Conservation (phyloP, 2,329 filamentous ascomycete genomes). For the Calonectria pseudoturangicola region DNA sequence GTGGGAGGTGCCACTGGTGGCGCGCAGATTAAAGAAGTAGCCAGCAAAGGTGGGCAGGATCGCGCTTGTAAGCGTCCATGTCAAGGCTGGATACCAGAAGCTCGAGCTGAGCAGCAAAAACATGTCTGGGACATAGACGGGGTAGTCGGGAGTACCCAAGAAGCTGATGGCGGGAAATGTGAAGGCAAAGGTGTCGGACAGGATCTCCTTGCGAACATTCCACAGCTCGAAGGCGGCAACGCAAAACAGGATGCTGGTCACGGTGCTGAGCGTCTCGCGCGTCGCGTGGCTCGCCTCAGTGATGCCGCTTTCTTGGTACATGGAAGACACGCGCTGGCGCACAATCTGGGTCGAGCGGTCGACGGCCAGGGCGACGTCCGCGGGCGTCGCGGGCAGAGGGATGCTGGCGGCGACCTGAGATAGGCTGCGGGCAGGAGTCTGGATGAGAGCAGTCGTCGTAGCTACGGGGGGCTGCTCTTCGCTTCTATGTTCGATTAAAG, state of each 20-base stretch:
- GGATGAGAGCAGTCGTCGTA: conserved; percentile 67
- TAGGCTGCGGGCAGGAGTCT: conserved; percentile 71
- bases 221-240: conserved; percentile 82
- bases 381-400: conserved; percentile 86
- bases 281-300: conserved; percentile 78
- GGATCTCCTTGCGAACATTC: conserved; percentile 80
- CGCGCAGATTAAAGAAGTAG: conserved; percentile 93
- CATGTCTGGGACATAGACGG: conserved; percentile 85
- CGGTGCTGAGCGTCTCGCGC: conserved; percentile 82
- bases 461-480: conserved; percentile 57
- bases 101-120: conserved; percentile 83
- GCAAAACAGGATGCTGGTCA: conserved; percentile 81
- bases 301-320: conserved; percentile 80
- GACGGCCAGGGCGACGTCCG: conserved; percentile 84
- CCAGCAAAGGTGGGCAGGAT: conserved; percentile 82
- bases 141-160: conserved; percentile 74
- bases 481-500: conserved; percentile 47
- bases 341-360: conserved; percentile 82
- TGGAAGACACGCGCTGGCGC: conserved; percentile 77
- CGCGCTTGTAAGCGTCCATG: conserved; percentile 85
- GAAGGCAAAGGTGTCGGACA: conserved; percentile 83
- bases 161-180: conserved; percentile 78
- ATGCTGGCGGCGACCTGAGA: conserved; percentile 75
- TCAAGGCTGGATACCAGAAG: conserved; percentile 89
- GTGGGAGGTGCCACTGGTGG: conserved; percentile 63